These are phyloP conservation scores for Microthlaspi erraticum DNA, from an alignment of 345 rosid species.

Conservation along the genomic window DNA sequence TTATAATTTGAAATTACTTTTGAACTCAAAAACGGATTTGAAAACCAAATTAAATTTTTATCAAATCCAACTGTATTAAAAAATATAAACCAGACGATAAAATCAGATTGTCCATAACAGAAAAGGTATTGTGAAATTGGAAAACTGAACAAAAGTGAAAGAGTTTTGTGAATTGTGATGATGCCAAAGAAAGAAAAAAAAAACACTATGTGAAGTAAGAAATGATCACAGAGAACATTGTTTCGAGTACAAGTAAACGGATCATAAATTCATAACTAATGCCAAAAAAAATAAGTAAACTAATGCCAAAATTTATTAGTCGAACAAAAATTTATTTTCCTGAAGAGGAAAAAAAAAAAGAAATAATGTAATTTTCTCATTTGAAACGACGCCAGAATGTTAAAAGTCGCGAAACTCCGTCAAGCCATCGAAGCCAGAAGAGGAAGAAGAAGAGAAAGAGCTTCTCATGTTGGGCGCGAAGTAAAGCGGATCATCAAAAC, in stretches of 20 bases:
- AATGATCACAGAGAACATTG: background rate
- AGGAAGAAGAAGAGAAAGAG: conserved; percentile 54
- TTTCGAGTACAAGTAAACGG: background rate
- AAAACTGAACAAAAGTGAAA: background rate
- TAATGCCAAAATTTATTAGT: conserved; percentile 29
- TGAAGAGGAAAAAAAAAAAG: background rate
- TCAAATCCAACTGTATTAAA: too few species aligned
- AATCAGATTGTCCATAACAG: background rate
- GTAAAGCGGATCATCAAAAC: conserved; percentile 53
- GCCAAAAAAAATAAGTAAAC: too few species aligned
- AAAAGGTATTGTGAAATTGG: background rate
- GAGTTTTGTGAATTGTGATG: too few species aligned
- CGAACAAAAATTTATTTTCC: conserved; percentile 8
- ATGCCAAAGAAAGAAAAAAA: too few species aligned
- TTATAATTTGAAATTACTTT: too few species aligned
- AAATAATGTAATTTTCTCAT: background rate
- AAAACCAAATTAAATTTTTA: too few species aligned
- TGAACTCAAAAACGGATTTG: too few species aligned
- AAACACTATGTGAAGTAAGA: background rate
- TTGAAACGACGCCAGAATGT: background rate
- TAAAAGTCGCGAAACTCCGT: conserved; percentile 53
- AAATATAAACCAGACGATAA: too few species aligned
- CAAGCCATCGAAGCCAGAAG: conserved; percentile 46
- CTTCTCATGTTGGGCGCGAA: conserved; percentile 56
- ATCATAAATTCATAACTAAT: background rate